phyloP scores from a whole-genome alignment of 164 flowering plant species.

The Chloranthus sessilifolius region DNA sequence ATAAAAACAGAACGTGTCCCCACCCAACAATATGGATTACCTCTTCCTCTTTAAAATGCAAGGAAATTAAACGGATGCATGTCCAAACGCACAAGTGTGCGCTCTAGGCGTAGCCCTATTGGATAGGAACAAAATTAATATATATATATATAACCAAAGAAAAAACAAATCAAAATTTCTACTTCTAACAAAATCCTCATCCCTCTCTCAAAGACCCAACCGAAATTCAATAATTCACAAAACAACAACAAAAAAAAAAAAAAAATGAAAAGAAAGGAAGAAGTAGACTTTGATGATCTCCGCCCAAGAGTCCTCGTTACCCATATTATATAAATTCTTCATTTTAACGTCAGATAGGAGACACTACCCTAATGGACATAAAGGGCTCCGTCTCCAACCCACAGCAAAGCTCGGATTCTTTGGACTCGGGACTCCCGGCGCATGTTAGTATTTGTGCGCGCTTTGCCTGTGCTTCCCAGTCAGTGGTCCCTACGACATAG shows the following conservation, averaged over 20 bases:
- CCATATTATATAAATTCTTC: not conserved
- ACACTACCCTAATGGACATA: constrained; percentile 36
- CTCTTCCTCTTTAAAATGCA: no score
- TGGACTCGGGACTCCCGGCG: constrained; percentile 20
- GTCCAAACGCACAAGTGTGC: no score
- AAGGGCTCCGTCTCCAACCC: constrained; percentile 34
- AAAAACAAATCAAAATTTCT: constrained; percentile 10
- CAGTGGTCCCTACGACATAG: constrained; percentile 75
- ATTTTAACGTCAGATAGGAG: constrained; percentile 19
- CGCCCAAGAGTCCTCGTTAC: not conserved
- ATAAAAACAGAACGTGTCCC: no score
- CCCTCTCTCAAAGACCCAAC: constrained; percentile 11
- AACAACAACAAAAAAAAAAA: constrained; percentile 6
- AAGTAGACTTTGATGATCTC: not conserved
- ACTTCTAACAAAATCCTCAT: not conserved
- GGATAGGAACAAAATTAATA: no score
- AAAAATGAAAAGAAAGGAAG: constrained; percentile 7
- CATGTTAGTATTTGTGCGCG: constrained; percentile 58
- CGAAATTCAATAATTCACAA: constrained; percentile 20
- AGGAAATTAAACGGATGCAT: no score
- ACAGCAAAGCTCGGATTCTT: not conserved
- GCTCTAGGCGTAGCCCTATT: no score
- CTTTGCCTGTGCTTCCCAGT: constrained; percentile 64
- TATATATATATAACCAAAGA: no score
- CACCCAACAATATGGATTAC: no score